Conservation (phyloP, 768 basidiomycete genomes). For the Punctularia strigosozonata region DNA sequence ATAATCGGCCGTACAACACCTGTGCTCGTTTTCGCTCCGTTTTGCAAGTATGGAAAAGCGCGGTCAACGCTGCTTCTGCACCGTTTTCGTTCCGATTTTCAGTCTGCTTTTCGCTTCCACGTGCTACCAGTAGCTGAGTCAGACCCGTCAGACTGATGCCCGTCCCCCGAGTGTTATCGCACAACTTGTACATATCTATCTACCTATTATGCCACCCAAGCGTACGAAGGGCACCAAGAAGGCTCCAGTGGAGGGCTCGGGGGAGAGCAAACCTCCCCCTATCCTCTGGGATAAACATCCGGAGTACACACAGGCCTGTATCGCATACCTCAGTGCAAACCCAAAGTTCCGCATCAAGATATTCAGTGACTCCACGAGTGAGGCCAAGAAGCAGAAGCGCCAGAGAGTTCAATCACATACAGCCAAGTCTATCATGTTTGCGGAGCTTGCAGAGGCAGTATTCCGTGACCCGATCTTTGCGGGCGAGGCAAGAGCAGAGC, state of each 20-base stretch:
- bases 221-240: neutral
- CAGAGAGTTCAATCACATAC: slow-evolving; percentile 11
- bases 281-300: neutral
- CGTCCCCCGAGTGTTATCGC: neutral
- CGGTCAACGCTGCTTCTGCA: neutral
- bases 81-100: neutral
- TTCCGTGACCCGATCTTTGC: too few species aligned
- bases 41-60: neutral
- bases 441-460: slow-evolving; percentile 11
- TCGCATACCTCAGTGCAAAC: neutral
- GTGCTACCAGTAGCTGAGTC: neutral
- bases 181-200: neutral
- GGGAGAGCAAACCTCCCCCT: too few species aligned
- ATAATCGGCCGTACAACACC: neutral
- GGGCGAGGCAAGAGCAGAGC: slow-evolving; percentile 6
- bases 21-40: neutral
- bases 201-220: neutral
- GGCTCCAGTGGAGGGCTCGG: neutral
- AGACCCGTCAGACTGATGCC: neutral
- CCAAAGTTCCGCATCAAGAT: slow-evolving; percentile 4
- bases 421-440: slow-evolving; percentile 9
- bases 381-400: slow-evolving; percentile 13
- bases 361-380: slow-evolving; percentile 17
- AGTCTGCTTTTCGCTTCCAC: neutral
- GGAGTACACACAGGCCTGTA: neutral